Conservation (phyloP, 1,139 yeast genomes). For the Groenewaldozyma auringiensis region DNA sequence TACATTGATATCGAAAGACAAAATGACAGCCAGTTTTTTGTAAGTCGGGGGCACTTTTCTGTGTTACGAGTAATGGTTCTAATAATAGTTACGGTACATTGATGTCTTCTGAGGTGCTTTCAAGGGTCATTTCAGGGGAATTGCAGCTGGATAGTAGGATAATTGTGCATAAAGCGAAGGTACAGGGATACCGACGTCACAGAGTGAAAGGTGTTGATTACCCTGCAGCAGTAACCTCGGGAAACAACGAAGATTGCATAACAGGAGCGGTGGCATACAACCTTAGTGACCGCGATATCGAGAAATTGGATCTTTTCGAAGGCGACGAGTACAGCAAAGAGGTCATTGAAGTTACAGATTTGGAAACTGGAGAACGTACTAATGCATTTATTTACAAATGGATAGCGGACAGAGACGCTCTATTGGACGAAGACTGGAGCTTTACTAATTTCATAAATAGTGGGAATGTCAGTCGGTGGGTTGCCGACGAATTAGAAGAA, state of each 20-base stretch:
- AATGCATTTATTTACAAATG: slow-evolving; percentile 24
- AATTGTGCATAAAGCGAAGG: slow-evolving; percentile 19
- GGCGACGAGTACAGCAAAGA: slow-evolving; percentile 28
- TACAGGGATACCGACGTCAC: slow-evolving; percentile 22
- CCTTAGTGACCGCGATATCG: slow-evolving; percentile 19
- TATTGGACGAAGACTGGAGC: slow-evolving; percentile 20
- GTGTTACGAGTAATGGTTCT: not conserved
- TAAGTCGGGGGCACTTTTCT: not conserved
- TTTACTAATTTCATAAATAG: slow-evolving; percentile 16
- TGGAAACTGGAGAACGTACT: slow-evolving; percentile 11
- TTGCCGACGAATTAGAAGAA: slow-evolving; percentile 22
- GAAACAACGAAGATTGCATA: slow-evolving; percentile 17
- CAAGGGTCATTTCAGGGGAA: slow-evolving; percentile 25
- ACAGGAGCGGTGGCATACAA: slow-evolving; percentile 26
- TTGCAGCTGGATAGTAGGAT: slow-evolving; percentile 14
- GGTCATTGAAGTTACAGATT: slow-evolving; percentile 18
- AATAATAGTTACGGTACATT: slow-evolving; percentile 29
- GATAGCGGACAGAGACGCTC: slow-evolving; percentile 16
- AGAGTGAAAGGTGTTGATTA: slow-evolving; percentile 24
- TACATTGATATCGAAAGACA: no score
- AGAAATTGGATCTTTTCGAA: slow-evolving; percentile 27
- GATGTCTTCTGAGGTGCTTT: slow-evolving; percentile 28
- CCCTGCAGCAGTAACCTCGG: slow-evolving; percentile 24
- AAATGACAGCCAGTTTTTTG: slow-evolving; percentile 3
- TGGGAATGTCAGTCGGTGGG: slow-evolving; percentile 19